Conservation (phyloP, 2,329 filamentous ascomycete species). For the Didymella pomorum region DNA sequence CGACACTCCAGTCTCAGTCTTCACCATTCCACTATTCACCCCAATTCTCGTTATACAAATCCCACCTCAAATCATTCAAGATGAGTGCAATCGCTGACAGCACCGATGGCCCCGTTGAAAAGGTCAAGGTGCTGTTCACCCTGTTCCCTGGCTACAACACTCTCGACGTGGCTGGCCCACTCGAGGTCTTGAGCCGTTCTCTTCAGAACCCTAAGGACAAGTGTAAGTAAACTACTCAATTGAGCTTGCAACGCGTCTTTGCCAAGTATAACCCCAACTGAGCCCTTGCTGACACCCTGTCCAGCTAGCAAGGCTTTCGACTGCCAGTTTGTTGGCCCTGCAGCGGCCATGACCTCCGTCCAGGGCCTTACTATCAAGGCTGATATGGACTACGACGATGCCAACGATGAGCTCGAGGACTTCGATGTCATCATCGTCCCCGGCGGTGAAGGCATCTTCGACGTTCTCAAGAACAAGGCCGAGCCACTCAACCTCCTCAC, state of each 20-base stretch:
- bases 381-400: slow-evolving; percentile 81
- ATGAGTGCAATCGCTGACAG: slow-evolving; percentile 53
- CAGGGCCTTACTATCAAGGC: slow-evolving; percentile 76
- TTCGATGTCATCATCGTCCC: slow-evolving; percentile 83
- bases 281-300: slow-evolving; percentile 31
- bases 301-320: slow-evolving; percentile 63
- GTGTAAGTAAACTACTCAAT: slow-evolving; percentile 47
- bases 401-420: slow-evolving; percentile 73
- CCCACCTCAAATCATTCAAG: slow-evolving; percentile 36
- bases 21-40: slow-evolving; percentile 29
- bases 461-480: slow-evolving; percentile 70
- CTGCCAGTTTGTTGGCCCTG: slow-evolving; percentile 59
- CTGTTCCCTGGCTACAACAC: slow-evolving; percentile 65
- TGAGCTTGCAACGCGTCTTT: neutral
- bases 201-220: slow-evolving; percentile 63
- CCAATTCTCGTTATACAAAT: slow-evolving; percentile 26
- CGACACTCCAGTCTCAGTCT: slow-evolving; percentile 29
- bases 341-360: slow-evolving; percentile 58
- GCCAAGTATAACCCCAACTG: slow-evolving; percentile 4
- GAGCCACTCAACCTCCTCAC: slow-evolving; percentile 71
- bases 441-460: slow-evolving; percentile 70
- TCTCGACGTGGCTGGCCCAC: slow-evolving; percentile 65
- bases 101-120: slow-evolving; percentile 59
- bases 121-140: slow-evolving; percentile 69
- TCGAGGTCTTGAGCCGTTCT: slow-evolving; percentile 65